These are phyloP conservation scores for Carex kokanica DNA, from an alignment of 176 grass and related monocot species.

Conservation along the genomic window DNA sequence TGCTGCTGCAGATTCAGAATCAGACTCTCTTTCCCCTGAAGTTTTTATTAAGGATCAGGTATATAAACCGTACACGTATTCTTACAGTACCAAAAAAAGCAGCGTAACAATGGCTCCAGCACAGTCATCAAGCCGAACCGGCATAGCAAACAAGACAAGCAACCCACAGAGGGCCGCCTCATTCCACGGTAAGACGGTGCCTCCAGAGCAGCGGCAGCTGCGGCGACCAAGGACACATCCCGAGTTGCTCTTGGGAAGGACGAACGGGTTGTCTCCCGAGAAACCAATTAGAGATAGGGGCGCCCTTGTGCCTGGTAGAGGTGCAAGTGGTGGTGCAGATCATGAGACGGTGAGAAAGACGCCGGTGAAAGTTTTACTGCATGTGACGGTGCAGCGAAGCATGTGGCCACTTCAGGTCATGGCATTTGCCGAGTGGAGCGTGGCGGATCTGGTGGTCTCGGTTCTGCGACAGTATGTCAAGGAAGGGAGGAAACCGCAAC, in stretches of 20 bases:
- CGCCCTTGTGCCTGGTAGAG: slow-evolving; percentile 9
- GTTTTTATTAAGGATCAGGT: background rate
- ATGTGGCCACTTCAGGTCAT: slow-evolving; percentile 88
- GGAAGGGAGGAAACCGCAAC: slow-evolving; percentile 56
- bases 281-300: slow-evolving; percentile 17
- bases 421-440: slow-evolving; percentile 69
- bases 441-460: slow-evolving; percentile 56
- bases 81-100: background rate
- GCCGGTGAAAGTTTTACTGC: slow-evolving; percentile 70
- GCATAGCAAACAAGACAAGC: slow-evolving; percentile 8
- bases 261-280: background rate
- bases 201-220: slow-evolving; percentile 28
- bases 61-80: background rate
- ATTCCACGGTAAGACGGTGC: slow-evolving; percentile 49
- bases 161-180: slow-evolving; percentile 42
- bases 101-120: background rate
- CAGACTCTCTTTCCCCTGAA: background rate
- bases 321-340: background rate
- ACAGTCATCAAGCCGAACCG: background rate
- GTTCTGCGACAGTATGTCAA: slow-evolving; percentile 61
- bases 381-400: slow-evolving; percentile 71
- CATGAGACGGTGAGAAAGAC: slow-evolving; percentile 27
- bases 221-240: slow-evolving; percentile 64
- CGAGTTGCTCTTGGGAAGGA: slow-evolving; percentile 45
- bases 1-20: background rate